Base-by-base conservation (phyloP, 108 stramenopile genomes). In the Skeletonema grethae region DNA sequence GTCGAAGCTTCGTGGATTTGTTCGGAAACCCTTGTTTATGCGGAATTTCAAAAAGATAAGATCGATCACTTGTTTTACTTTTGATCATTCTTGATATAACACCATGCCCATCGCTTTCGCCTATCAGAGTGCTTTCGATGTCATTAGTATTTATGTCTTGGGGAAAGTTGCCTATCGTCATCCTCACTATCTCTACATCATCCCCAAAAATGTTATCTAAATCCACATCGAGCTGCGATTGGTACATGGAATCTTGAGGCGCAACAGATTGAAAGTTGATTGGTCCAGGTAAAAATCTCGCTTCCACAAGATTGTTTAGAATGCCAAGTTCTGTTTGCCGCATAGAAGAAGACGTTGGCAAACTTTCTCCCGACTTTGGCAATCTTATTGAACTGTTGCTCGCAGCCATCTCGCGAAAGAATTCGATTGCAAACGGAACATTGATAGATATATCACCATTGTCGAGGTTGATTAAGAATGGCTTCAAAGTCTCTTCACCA, bases 401-500 rank as follows among this genome's bases (percentile, higher is more conserved):
- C 11, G 56, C 57, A 34, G 64, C 76, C 57, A 91, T 48, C 7
- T 60, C 62, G 3, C 57, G 70, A 61, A 95, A 95, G 50, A 90
- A 95, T 1, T 35, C 76, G 10, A 89, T 45, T 22, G 80, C 76
- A 76, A 95, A 91, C 25, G 73, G 80, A 4, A 89, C 71, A 61
- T 89, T 82, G 61, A 93, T 86, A n/a, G 84, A 75, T 22, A 93
- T 61, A 39, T 69, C 65, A 53, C 88, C 76, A 11, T 89, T 79
- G 53, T 90, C 69, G 13, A 67, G 8, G 18, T 48, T 62, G 8
- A 93, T 77, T 58, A 95, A 65, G 41, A 88, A 93, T n/a, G 85
- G 59, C 7, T 53, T 20, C 50, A 53, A 24, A 7, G 22, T 0
- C 22, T 53, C 6, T 22, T 34, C 69, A 32, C 31, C 10, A 13